Evolutionary conservation across 805 yeast genomes (phyloP), one percentile per base, ranked within the genome.

Genomic region (Saccharomycopsis babjevae): DNA sequence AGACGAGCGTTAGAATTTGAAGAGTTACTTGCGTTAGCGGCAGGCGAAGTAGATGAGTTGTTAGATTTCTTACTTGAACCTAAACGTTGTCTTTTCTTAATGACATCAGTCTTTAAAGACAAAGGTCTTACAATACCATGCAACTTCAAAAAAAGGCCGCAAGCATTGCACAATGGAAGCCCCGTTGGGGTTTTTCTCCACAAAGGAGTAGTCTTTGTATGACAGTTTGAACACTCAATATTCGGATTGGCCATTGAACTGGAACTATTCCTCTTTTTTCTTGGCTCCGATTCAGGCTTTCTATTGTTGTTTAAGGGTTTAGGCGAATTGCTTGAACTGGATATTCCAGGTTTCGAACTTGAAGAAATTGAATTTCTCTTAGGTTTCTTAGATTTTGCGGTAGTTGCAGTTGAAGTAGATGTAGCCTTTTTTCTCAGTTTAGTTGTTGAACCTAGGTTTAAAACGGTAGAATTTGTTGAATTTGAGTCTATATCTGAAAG

Each of bases 71-170:
- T 46, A 13, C 52, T 46, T 46, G 52, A 46, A 56, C 55, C 82
- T 79, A 46, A 46, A 57, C 97, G 79, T 72, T 92, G 96, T 67
- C 99, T 81, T 72, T 91, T 89, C 72, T 91, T 90, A 60, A 93
- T 92, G 1, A 92, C 94, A 70, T 92, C 97, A 0, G 97, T 88
- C 70, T 91, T 92, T 68, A 92, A 76, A 15, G 96, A 87, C 58
- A 93, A 76, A 0, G 99, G 99, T 61, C 98, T 78, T 64, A 89
- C 96, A 3, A 90, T 93, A n/a, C 97, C 98, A 69, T 93, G 98
- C 28, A 93, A 76, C 72, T 93, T 93, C 68, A 89, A 79, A 68
- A 93, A 93, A 63, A 93, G 76, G 0, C 98, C 99, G 76, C 99
- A 93, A 0, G 99, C 98, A 72, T 93, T 93, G 74, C 98, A 93